These are phyloP conservation scores for Boletus sp. DNA, from an alignment of 768 basidiomycete genomes.

Conservation along the genomic window DNA sequence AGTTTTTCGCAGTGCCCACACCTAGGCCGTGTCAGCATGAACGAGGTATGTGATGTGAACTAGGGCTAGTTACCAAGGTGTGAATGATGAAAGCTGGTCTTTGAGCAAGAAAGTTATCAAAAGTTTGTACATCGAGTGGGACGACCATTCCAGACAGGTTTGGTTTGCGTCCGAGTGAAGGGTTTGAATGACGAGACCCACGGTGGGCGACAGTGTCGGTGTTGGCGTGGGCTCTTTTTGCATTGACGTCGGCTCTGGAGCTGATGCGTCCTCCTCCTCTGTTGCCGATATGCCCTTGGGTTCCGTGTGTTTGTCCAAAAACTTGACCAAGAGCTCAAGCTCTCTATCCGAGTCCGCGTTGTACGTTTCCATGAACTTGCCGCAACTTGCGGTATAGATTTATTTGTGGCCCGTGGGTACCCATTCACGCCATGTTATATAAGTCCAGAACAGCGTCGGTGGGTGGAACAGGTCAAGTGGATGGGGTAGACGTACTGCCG, in stretches of 20 bases:
- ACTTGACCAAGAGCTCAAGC: slow-evolving; percentile 53
- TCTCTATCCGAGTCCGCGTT: slow-evolving; percentile 51
- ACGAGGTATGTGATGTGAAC: background rate
- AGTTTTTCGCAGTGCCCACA: slow-evolving; percentile 97
- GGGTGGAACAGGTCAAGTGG: no score
- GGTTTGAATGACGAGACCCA: slow-evolving; percentile 15
- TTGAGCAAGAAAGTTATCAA: slow-evolving; percentile 38
- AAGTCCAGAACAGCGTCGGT: slow-evolving; percentile 53
- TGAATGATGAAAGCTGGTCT: slow-evolving; percentile 71
- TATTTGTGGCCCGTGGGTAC: slow-evolving; percentile 80
- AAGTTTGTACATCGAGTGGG: slow-evolving; percentile 32
- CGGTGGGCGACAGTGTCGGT: slow-evolving; percentile 1
- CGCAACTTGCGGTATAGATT: slow-evolving; percentile 71
- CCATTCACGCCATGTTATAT: slow-evolving; percentile 64
- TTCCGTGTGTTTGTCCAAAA: slow-evolving; percentile 45
- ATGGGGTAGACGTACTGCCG: slow-evolving; percentile 56
- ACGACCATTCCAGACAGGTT: slow-evolving; percentile 27
- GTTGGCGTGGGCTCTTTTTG: slow-evolving; percentile 3
- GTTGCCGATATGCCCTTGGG: slow-evolving; percentile 8
- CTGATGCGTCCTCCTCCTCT: background rate
- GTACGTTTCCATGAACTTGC: slow-evolving; percentile 58
- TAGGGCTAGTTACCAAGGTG: slow-evolving; percentile 64
- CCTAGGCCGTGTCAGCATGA: slow-evolving; percentile 34
- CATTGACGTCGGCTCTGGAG: background rate
- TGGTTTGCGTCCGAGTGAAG: slow-evolving; percentile 19